Evolutionary conservation across 768 basidiomycete species (phyloP).

Genomic region (Hygrophorus russula): DNA sequence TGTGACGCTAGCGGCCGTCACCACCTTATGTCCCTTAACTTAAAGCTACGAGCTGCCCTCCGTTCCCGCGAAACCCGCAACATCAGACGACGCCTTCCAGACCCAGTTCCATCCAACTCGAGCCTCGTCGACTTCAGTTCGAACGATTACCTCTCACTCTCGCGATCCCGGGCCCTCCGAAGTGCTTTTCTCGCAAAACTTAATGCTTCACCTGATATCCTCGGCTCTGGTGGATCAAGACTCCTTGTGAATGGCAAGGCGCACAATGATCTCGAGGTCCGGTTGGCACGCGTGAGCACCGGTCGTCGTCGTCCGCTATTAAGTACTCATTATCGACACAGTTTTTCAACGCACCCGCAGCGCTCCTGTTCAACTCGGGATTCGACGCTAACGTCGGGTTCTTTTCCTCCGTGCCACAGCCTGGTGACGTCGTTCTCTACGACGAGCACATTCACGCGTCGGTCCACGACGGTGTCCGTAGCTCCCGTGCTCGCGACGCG

Average conservation of each 20-base stretch:
- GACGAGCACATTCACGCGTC: constrained; percentile 88
- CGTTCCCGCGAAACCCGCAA: constrained; percentile 51
- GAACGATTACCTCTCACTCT: constrained; percentile 87
- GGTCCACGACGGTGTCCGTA: constrained; percentile 84
- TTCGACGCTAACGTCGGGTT: constrained; percentile 89
- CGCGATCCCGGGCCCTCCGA: constrained; percentile 47
- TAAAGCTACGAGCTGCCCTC: constrained; percentile 40
- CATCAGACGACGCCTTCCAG: constrained; percentile 63
- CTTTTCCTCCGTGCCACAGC: constrained; percentile 71
- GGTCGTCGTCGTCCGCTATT: too few relatives aligned
- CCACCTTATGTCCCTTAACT: constrained; percentile 21
- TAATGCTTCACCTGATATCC: constrained; percentile 36
- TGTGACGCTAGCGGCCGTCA: too few relatives aligned
- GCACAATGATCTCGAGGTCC: constrained; percentile 62
- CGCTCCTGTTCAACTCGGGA: constrained; percentile 85
- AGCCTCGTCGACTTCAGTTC: constrained; percentile 63
- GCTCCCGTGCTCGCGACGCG: constrained; percentile 34
- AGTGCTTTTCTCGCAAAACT: constrained; percentile 46
- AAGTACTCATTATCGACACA: too few relatives aligned
- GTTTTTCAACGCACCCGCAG: constrained; percentile 53
- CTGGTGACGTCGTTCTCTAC: constrained; percentile 65
- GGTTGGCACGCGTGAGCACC: constrained; percentile 29
- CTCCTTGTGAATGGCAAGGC: constrained; percentile 68
- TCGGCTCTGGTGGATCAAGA: constrained; percentile 84
- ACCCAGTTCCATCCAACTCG: constrained; percentile 28